Evolutionary conservation across 2,329 filamentous ascomycete genomes (phyloP).

Genomic region (Gaeumannomyces tritici): DNA sequence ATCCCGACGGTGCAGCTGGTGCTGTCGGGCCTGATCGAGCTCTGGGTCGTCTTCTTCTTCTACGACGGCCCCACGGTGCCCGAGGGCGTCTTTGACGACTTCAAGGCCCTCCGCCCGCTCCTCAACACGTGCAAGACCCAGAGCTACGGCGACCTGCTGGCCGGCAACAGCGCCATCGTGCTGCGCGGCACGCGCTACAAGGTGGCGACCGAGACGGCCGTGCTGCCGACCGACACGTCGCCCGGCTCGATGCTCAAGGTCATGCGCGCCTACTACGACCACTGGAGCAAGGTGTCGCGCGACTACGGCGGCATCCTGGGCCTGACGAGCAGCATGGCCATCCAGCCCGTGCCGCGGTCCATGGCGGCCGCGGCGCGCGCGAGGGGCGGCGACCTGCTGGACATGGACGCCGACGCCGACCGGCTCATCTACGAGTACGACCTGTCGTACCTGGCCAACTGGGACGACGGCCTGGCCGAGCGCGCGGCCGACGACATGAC

Average conservation of each 20-base stretch:
- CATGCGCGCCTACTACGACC: constrained; percentile 21
- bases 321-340: constrained; percentile 17
- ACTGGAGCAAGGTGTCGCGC: constrained; percentile 27
- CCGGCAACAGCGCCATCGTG: constrained; percentile 9
- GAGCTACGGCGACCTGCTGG: constrained; percentile 17
- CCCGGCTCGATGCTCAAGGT: constrained; percentile 7
- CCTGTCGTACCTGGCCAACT: constrained; percentile 1
- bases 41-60: constrained; percentile 53
- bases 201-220: constrained; percentile 9
- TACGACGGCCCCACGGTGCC: constrained; percentile 49
- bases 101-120: constrained; percentile 34
- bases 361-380: constrained; percentile 21
- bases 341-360: constrained; percentile 27
- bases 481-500: not conserved
- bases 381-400: constrained; percentile 29
- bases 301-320: constrained; percentile 3
- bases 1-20: constrained; percentile 45
- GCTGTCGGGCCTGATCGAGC: constrained; percentile 31
- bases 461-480: not conserved
- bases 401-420: constrained; percentile 18
- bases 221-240: constrained; percentile 2
- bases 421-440: constrained; percentile 3
- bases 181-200: constrained; percentile 1
- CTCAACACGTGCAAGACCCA: constrained; percentile 22
- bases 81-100: constrained; percentile 43